Conservation (phyloP, 2,329 filamentous ascomycete species). For the Penicillium sp. region DNA sequence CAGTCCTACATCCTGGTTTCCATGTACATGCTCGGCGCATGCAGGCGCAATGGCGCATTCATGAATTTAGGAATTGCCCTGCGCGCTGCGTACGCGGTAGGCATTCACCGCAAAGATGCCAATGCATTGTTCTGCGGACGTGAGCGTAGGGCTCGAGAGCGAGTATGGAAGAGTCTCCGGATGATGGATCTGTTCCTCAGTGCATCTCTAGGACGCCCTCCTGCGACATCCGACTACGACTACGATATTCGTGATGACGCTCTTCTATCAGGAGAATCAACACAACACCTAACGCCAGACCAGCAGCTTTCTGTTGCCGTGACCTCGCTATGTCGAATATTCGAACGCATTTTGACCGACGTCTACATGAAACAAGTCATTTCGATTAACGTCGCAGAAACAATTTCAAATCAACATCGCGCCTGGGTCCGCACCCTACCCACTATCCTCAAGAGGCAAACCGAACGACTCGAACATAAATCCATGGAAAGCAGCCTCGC, state of each 20-base stretch:
- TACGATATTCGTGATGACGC: constrained; percentile 40
- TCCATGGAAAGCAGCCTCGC: constrained; percentile 42
- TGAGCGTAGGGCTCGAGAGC: constrained; percentile 46
- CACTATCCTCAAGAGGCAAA: constrained; percentile 50
- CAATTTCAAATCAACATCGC: constrained; percentile 45
- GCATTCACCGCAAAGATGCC: constrained; percentile 54
- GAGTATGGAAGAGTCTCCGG: constrained; percentile 56
- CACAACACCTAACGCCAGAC: constrained; percentile 21
- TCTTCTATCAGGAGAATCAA: constrained; percentile 26
- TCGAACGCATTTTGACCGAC: constrained; percentile 45
- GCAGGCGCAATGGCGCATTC: constrained; percentile 55
- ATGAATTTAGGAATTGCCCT: constrained; percentile 55
- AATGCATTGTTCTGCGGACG: constrained; percentile 51
- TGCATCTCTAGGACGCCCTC: constrained; percentile 53
- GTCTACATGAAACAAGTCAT: constrained; percentile 48
- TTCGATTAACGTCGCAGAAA: constrained; percentile 43
- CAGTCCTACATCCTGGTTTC: constrained; percentile 55
- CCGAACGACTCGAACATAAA: constrained; percentile 44
- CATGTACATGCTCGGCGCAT: constrained; percentile 54
- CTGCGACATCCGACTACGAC: constrained; percentile 55
- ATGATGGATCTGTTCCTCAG: constrained; percentile 56
- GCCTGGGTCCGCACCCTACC: constrained; percentile 45
- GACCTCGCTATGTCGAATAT: constrained; percentile 45
- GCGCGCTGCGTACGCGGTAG: constrained; percentile 54
- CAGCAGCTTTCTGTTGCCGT: constrained; percentile 53